Conservation (phyloP, 2,329 filamentous ascomycete genomes). For the Botrytis cinerea region DNA sequence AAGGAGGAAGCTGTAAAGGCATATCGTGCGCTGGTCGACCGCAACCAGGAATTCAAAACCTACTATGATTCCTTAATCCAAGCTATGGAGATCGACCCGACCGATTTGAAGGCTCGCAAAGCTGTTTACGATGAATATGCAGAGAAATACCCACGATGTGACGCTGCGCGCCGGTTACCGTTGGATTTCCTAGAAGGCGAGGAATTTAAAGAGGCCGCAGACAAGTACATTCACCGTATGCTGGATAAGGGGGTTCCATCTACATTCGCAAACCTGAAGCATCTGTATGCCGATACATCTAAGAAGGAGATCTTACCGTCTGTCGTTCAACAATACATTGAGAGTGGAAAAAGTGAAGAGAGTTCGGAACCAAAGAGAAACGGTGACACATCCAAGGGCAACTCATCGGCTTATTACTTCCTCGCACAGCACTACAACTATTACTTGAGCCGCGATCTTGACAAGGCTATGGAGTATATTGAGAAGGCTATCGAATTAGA, state of each 20-base stretch:
- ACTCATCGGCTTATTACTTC: constrained; percentile 84
- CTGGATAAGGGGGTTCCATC: constrained; percentile 92
- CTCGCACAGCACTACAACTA: constrained; percentile 98
- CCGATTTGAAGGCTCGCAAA: constrained; percentile 65
- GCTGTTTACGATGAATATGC: constrained; percentile 82
- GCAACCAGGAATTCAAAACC: constrained; percentile 82
- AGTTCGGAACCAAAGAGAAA: constrained; percentile 46
- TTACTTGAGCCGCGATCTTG: constrained; percentile 77
- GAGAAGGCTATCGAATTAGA: constrained; percentile 80
- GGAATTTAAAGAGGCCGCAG: constrained; percentile 75
- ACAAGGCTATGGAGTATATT: constrained; percentile 78
- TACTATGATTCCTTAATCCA: constrained; percentile 82
- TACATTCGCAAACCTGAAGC: constrained; percentile 94
- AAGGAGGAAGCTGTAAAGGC: constrained; percentile 80
- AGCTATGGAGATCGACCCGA: constrained; percentile 62
- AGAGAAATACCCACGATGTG: constrained; percentile 76
- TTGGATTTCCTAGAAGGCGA: constrained; percentile 85
- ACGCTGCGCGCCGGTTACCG: constrained; percentile 82
- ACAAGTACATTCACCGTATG: constrained; percentile 79
- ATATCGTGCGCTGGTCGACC: constrained; percentile 77
- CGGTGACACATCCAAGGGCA: constrained; percentile 61
- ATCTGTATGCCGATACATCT: constrained; percentile 74
- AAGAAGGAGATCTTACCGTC: constrained; percentile 79
- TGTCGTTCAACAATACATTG: constrained; percentile 76
- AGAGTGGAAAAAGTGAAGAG: constrained; percentile 52